Evolutionary conservation across 2,329 filamentous ascomycete genomes (phyloP).

Genomic region (Calonectria henricotiae): DNA sequence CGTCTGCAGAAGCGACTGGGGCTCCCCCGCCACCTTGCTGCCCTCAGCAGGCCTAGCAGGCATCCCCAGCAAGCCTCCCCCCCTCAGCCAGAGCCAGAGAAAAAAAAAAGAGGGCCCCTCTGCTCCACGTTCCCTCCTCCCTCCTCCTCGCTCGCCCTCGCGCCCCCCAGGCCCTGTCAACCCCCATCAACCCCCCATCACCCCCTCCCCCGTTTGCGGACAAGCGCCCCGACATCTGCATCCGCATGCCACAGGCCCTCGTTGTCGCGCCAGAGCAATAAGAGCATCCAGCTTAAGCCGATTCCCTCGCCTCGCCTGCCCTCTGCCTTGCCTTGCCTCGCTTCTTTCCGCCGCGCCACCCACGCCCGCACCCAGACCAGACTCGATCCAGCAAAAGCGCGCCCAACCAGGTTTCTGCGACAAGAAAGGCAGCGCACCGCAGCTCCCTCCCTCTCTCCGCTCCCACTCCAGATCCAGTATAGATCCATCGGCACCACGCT

Average conservation of each 20-base stretch:
- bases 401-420: constrained; percentile 73
- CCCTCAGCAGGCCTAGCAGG: constrained; percentile 34
- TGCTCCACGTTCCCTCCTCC: constrained; percentile 46
- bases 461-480: constrained; percentile 77
- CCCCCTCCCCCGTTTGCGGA: constrained; percentile 45
- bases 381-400: constrained; percentile 60
- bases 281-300: constrained; percentile 47
- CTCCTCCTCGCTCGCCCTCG: constrained; percentile 42
- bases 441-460: constrained; percentile 64
- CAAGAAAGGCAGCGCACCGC: constrained; percentile 65
- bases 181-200: constrained; percentile 41
- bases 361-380: constrained; percentile 55
- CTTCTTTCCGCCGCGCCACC: constrained; percentile 60
- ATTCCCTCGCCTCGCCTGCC: constrained; percentile 46
- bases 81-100: background rate
- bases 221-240: constrained; percentile 55
- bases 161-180: constrained; percentile 36
- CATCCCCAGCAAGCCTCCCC: constrained; percentile 23
- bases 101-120: constrained; percentile 38
- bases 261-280: constrained; percentile 45
- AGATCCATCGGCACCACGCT: constrained; percentile 77
- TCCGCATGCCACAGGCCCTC: constrained; percentile 46
- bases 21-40: constrained; percentile 35
- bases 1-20: constrained; percentile 32
- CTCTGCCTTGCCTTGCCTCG: constrained; percentile 57